A percentile compares a stretch with the other conserved stretches of the same genome.
Evolutionary conservation across 768 basidiomycete species (phyloP).

Genomic region (Mycena belliarum): DNA sequence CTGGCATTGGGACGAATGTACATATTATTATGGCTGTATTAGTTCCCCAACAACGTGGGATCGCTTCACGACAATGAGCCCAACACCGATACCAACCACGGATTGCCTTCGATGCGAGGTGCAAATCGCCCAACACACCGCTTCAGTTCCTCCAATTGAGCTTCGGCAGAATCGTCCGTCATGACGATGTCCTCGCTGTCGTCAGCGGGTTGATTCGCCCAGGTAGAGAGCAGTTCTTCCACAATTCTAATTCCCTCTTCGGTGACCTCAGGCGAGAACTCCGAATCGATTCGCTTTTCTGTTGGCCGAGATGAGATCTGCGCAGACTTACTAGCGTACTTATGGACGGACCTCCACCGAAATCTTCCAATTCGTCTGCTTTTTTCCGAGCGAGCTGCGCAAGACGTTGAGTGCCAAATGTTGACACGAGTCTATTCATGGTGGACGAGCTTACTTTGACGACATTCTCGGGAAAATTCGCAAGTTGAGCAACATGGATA

Average conservation of each 20-base stretch:
- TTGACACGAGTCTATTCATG: background rate
- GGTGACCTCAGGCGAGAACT: conserved; percentile 58
- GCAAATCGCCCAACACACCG: conserved; percentile 65
- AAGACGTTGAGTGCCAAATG: background rate
- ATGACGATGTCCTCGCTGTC: conserved; percentile 53
- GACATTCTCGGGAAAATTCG: conserved; percentile 95
- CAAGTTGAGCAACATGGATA: conserved; percentile 96
- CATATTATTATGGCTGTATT: no score
- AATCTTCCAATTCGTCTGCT: conserved; percentile 89
- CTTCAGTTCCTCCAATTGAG: conserved; percentile 55
- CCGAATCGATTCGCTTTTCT: conserved; percentile 36
- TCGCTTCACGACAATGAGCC: conserved; percentile 6
- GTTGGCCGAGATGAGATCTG: background rate
- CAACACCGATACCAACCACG: conserved; percentile 73
- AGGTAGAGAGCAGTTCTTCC: conserved; percentile 72
- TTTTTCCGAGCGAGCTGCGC: conserved; percentile 79
- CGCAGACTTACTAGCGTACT: background rate
- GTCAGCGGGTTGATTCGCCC: conserved; percentile 44
- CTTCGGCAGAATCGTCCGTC: conserved; percentile 38
- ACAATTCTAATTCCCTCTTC: conserved; percentile 83
- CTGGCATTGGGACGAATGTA: no score
- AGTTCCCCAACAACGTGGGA: no score
- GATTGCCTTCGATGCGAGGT: conserved; percentile 71
- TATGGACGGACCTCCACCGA: conserved; percentile 51
- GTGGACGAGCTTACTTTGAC: conserved; percentile 67